Percentiles rank a stretch among this genome's conserved stretches.
Evolutionary conservation across 768 basidiomycete genomes (phyloP).

Genomic region (Amanita exitialis): DNA sequence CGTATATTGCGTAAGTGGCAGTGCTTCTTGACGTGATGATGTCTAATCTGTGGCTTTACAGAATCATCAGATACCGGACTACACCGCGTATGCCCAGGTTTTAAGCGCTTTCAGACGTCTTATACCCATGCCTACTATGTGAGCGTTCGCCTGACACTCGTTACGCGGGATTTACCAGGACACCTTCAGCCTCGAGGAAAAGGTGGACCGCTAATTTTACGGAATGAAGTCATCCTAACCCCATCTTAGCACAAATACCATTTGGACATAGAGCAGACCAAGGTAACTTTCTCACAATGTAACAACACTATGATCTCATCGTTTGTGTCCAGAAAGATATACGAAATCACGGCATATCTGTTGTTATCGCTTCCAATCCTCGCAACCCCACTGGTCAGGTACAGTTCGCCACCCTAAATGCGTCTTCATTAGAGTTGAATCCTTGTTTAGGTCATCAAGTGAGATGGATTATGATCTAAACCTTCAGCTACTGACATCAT

Average conservation of each 20-base stretch:
- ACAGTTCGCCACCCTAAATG: conserved; percentile 10
- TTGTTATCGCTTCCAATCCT: conserved; percentile 89
- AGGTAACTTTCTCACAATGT: conserved; percentile 26
- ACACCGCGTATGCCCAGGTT: conserved; percentile 83
- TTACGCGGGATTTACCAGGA: conserved; percentile 2
- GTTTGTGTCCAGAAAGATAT: conserved; percentile 62
- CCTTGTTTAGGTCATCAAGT: conserved; percentile 39
- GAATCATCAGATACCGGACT: conserved; percentile 89
- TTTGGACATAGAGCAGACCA: conserved; percentile 72
- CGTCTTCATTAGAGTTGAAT: neutral
- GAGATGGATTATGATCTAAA: conserved; percentile 5
- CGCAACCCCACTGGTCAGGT: conserved; percentile 95
- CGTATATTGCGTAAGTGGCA: conserved; percentile 61
- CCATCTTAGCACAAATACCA: conserved; percentile 48
- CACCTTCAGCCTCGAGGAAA: conserved; percentile 32
- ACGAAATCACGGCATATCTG: conserved; percentile 70
- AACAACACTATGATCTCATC: conserved; percentile 7
- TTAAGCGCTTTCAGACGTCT: conserved; percentile 81
- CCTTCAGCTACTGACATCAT: neutral
- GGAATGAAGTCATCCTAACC: neutral
- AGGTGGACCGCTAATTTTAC: conserved; percentile 8
- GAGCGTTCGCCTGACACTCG: conserved; percentile 17
- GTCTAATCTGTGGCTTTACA: conserved; percentile 17
- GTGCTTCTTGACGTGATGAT: neutral
- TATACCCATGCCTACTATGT: conserved; percentile 87